Evolutionary conservation across 805 yeast genomes (phyloP), one percentile per base, ranked within the genome.

Genomic region (Danielozyma ontarioensis): DNA sequence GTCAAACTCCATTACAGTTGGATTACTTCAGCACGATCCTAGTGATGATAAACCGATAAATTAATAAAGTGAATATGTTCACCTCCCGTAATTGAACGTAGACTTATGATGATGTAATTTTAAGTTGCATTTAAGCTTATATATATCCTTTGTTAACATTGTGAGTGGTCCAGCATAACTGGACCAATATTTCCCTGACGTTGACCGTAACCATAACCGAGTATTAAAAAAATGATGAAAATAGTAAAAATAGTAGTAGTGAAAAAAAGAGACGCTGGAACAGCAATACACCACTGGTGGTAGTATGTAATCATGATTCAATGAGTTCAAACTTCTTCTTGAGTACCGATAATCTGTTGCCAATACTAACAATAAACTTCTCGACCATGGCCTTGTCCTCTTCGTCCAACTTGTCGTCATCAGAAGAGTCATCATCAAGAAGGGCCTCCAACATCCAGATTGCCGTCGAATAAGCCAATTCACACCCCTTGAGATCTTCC

Each of bases 371-470:
- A 44, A 88, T 81, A 51, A 89, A 86, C 56, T 78, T 78, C 53
- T 82, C 86, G 32, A 90, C 86, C 57, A 84, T 81, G 28, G 69
- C 74, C 32, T 64, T 64, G 55, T 90, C 97, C 31, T 80, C 86
- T 4, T 66, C 72, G 49, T 85, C 94, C 37, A 89, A 64, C 39
- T 56, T 70, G 16, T 60, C 66, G 12, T 58, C 66, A 8, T 53
- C 50, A 14, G 34, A 31, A 13, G 41, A 40, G 16, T 65, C 66
- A 13, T 60, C 68, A 38, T 83, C 90, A 34, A 88, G 58, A 17
- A 90, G 64, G 1, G 96, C 87, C 52, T 87, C 94, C 50, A 90
- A 65, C 96, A 90, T 87, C 97, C 97, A 90, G 33, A 90, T 76
- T 0, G 96, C 80, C 0, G 96, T 86, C 3, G 94, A 85, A 55